Conservation (phyloP, 192 early-diverging fungal genomes). For the Oehlia diaphana region DNA sequence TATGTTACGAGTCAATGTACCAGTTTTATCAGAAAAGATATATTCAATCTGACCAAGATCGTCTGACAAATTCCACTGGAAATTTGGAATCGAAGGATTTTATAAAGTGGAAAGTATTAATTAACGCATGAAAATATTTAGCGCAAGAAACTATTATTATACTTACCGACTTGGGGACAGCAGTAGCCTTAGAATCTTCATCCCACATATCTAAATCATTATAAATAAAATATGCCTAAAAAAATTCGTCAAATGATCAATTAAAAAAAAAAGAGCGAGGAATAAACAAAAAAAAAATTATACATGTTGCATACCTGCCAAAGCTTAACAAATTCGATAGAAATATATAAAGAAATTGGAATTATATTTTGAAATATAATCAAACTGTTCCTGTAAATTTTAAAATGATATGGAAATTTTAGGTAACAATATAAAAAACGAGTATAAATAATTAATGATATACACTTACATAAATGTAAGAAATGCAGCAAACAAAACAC, state of each 20-base stretch:
- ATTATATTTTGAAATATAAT: slow-evolving; percentile 97
- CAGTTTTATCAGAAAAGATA: slow-evolving; percentile 96
- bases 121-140: slow-evolving; percentile 13
- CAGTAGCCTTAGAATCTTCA: slow-evolving; percentile 53
- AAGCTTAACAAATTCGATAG: slow-evolving; percentile 89
- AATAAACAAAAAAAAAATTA: too few species aligned
- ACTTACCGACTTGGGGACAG: slow-evolving; percentile 66
- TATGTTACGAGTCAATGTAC: slow-evolving; percentile 91
- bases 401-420: neutral
- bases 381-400: slow-evolving; percentile 65
- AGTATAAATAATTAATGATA: neutral
- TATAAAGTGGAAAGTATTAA: neutral
- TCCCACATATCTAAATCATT: slow-evolving; percentile 90
- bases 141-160: neutral
- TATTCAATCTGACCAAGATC: slow-evolving; percentile 97
- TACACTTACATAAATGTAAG: slow-evolving; percentile 45
- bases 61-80: slow-evolving; percentile 91
- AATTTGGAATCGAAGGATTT: slow-evolving; percentile 36
- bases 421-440: neutral
- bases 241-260: neutral
- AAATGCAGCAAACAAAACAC: slow-evolving; percentile 26
- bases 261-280: neutral
- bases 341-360: slow-evolving; percentile 94
- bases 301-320: slow-evolving; percentile 56
- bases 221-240: slow-evolving; percentile 87